Base-by-base conservation (phyloP, 2,329 filamentous ascomycete genomes). In the Ceratocystis variospora region DNA sequence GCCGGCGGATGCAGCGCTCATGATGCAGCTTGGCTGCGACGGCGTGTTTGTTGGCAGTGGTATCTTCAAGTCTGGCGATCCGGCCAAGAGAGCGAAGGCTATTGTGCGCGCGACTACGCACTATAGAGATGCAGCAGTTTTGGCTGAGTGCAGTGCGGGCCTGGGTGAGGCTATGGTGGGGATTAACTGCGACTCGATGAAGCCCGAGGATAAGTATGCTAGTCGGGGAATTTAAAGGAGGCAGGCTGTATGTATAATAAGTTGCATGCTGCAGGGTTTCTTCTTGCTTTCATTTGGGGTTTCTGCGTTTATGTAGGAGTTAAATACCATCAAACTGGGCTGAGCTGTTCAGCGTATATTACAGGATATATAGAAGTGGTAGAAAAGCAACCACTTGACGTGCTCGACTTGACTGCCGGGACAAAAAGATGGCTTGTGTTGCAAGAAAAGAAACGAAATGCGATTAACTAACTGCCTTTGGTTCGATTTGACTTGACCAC, bases 1-100 rank as follows among this genome's bases (percentile, higher is more conserved):
- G 0, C 94, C 94, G 0, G 94, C 94, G 0, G 94, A 99, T 77
- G 94, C 94, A 0, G 94, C 94, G 1, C 80, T 99, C 68, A 79
- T 99, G 93, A 99, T 99, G 94, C 93, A 97, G 81, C 80, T 99
- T 70, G 94, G 94, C 68, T 97, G 94, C 74, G 94, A 99, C 73
- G 94, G 94, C 67, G 94, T 99, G 45, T 99, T 99, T 74, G 94
- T 99, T 45, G 94, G 94, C 33, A 91, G 86, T 67, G 94, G 94
- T 33, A 97, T 97, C 76, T 99, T 99, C 84, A 97, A 97, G 84
- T 90, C 86, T 4, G 93, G 93, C 19, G 87, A 97, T 76, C 89
- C 94, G 25, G 85, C 87, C 57, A 90, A 93, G 85, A 81, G 94
- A 68, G 94, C 94, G 15, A 90, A 87, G 79, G 94, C 94, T 46